Conservation (phyloP, 2,329 filamentous ascomycete species). For the Chrysosporium keratinophilum region DNA sequence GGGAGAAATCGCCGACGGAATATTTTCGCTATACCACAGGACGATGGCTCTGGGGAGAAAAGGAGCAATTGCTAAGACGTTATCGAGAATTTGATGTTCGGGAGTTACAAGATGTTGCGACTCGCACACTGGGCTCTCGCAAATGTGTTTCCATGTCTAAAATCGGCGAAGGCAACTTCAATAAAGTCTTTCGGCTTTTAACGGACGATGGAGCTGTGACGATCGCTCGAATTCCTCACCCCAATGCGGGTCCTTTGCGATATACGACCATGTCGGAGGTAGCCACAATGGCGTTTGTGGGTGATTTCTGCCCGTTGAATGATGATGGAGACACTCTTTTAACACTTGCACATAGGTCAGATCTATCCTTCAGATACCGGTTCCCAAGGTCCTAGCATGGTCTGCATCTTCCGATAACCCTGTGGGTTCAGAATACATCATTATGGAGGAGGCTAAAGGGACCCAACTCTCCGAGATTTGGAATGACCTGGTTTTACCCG, state of each 20-base stretch:
- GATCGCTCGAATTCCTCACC: constrained; percentile 16
- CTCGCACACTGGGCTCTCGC: constrained; percentile 20
- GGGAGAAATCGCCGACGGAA: too few species aligned
- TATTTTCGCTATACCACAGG: constrained; percentile 23
- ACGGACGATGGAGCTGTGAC: constrained; percentile 19
- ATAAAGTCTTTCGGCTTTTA: constrained; percentile 27
- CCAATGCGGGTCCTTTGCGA: constrained; percentile 11
- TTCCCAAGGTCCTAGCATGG: constrained; percentile 5
- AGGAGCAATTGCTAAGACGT: constrained; percentile 21
- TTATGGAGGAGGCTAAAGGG: constrained; percentile 25
- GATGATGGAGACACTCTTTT: too few species aligned
- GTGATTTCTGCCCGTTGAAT: not conserved
- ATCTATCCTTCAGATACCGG: constrained; percentile 1
- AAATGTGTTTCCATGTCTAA: constrained; percentile 30
- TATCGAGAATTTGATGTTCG: constrained; percentile 25
- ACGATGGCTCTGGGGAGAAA: constrained; percentile 27
- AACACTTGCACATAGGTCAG: constrained; percentile 11
- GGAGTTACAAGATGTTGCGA: constrained; percentile 24
- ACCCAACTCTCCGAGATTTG: constrained; percentile 23
- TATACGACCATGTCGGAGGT: constrained; percentile 15
- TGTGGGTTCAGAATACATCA: constrained; percentile 20
- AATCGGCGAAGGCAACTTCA: constrained; percentile 31
- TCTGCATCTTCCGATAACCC: not conserved
- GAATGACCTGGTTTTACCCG: constrained; percentile 20
- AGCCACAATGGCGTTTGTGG: constrained; percentile 17